phyloP scores from a whole-genome alignment of 495 filamentous ascomycete genomes.

The Hypoxylon rickii region DNA sequence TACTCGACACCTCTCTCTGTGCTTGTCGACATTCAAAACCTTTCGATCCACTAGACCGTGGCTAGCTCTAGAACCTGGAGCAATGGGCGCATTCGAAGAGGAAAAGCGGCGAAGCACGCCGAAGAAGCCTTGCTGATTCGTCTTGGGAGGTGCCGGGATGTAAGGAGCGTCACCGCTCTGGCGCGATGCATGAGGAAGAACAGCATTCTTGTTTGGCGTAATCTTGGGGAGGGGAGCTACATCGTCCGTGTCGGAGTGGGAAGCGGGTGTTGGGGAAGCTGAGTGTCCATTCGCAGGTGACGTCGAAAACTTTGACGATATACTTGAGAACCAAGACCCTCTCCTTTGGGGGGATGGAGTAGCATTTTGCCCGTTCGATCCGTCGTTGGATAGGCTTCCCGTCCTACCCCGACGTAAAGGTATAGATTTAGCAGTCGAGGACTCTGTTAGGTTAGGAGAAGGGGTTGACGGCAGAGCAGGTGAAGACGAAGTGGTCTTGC shows the following conservation, averaged over 20 bases:
- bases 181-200: constrained; percentile 54
- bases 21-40: constrained; percentile 83
- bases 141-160: constrained; percentile 67
- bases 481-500: constrained; percentile 9
- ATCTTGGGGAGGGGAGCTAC: constrained; percentile 60
- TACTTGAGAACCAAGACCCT: constrained; percentile 87
- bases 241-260: constrained; percentile 56
- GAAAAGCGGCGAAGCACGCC: constrained; percentile 82
- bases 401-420: constrained; percentile 29
- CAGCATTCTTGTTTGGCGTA: constrained; percentile 54
- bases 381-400: constrained; percentile 31
- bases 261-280: constrained; percentile 48
- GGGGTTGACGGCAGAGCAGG: constrained; percentile 6
- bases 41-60: constrained; percentile 69
- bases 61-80: constrained; percentile 46
- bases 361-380: constrained; percentile 17
- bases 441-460: constrained; percentile 5
- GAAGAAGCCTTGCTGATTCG: constrained; percentile 72
- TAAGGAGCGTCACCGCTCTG: constrained; percentile 62
- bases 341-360: constrained; percentile 58
- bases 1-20: constrained; percentile 78
- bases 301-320: constrained; percentile 90
- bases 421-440: constrained; percentile 24
- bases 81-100: constrained; percentile 62
- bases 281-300: constrained; percentile 56